Conservation (phyloP, 2,329 filamentous ascomycete genomes). For the Colletotrichum horii region DNA sequence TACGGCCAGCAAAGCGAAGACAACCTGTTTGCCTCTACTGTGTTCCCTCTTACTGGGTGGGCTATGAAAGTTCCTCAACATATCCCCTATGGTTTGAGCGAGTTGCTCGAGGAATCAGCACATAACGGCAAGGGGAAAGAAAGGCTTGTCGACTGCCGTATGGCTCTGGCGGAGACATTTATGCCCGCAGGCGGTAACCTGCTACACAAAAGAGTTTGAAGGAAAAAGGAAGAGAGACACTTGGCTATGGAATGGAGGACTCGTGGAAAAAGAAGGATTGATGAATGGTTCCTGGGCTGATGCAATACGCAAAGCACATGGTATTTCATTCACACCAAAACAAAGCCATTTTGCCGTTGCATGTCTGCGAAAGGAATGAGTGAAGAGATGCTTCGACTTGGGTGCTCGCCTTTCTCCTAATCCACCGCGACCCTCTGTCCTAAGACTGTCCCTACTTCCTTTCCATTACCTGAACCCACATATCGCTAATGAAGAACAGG, state of each 20-base stretch:
- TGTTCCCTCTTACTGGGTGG: neutral
- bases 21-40: neutral
- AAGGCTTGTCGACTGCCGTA: neutral
- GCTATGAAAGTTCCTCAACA: neutral
- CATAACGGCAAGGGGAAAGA: fast-evolving
- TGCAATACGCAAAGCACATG: neutral
- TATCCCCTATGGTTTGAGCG: neutral
- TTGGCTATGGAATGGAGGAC: neutral
- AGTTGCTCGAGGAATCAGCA: fast-evolving
- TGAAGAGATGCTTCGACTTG: neutral
- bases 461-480: conserved; percentile 36
- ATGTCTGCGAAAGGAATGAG: neutral
- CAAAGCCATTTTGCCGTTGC: neutral
- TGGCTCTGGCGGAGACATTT: neutral
- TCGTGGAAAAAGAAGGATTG: neutral
- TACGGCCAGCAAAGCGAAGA: neutral
- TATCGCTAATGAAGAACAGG: conserved; percentile 33
- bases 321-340: neutral
- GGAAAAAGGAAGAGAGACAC: neutral
- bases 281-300: fast-evolving
- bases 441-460: neutral
- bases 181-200: neutral
- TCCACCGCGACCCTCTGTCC: too few relatives aligned
- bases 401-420: too few relatives aligned
- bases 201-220: neutral